Base-by-base conservation (phyloP, 1,139 yeast genomes). In the Wickerhamomyces sp. region DNA sequence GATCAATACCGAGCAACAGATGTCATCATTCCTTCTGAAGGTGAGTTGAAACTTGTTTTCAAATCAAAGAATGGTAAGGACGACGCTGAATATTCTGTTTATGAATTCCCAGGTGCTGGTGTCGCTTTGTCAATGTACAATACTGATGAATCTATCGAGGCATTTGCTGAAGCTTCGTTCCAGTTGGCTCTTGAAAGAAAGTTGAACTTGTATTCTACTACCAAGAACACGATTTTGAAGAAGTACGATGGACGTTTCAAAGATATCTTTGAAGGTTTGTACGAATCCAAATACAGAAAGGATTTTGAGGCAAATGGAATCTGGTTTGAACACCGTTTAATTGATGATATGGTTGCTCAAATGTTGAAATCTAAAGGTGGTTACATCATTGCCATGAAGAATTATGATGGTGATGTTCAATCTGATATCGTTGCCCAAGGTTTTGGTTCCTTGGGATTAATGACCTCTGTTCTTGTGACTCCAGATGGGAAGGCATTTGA, bases 331-430 rank as follows among this genome's bases (percentile, higher is more conserved):
- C 93, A 83, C 58, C 77, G 93, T 62, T 70, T 83, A 49, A 83
- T 83, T 45, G 93, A 83, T 58, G 93, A 83, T 58, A 83, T 83
- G 89, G 93, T 83, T 44, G 93, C 93, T 5, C 93, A 83, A 62
- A 83, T 83, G 93, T 65, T 83, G 57, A 83, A 83, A 59, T 81
- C 89, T 19, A 79, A 77, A 56, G 93, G 93, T 58, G 93, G 93
- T 10, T 83, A 75, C 56, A 76, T 83, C 48, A 79, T 83, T 70
- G 93, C 93, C 32, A 70, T 83, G 72, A 83, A 83, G 63, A 83
- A 83, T 62, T 83, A 83, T 56, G 93, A 83, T 58, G 93, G 93
- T 61, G 93, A 83, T 60, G 93, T 83, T 37, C 87, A 82, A 61
- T 78, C 86, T 7, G 93, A 83, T 58, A 81, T 83, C 50, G 89